A percentile compares a stretch with the other conserved stretches of the same genome.
These are phyloP conservation scores for Saccharum officinarum DNA, from an alignment of 176 grass and related monocot genomes.

Conservation along the genomic window DNA sequence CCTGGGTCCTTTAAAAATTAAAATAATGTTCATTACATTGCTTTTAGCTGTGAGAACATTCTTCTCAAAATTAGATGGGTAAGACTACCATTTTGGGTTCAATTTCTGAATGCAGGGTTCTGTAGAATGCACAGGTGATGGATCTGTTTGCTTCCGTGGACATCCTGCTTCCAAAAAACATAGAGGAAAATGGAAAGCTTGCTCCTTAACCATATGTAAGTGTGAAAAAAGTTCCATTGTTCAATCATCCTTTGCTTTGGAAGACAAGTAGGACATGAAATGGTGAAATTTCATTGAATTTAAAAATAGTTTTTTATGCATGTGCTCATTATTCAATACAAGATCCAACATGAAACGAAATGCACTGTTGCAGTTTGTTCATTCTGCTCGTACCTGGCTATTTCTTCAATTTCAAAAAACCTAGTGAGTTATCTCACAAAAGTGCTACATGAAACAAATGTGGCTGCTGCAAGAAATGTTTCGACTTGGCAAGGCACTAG, in stretches of 20 bases:
- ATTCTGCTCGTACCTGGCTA: conserved; percentile 55
- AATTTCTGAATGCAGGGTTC: conserved; percentile 30
- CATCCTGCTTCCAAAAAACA: conserved; percentile 43
- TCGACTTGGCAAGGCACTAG: conserved; percentile 52
- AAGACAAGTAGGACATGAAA: conserved; percentile 15
- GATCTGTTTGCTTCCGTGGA: conserved; percentile 53
- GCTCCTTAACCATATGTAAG: conserved; percentile 52
- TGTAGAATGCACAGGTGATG: conserved; percentile 52
- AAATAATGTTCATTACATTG: not conserved
- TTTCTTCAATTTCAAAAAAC: conserved; percentile 56
- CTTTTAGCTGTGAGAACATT: not conserved
- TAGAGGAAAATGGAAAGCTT: conserved; percentile 65
- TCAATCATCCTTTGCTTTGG: not conserved
- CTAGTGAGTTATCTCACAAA: conserved; percentile 65
- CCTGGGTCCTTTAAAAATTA: not conserved
- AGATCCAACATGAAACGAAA: conserved; percentile 1
- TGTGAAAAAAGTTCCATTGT: not conserved
- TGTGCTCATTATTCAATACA: conserved; percentile 9
- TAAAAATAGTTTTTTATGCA: not conserved
- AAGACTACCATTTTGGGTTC: not conserved
- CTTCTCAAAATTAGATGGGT: not conserved
- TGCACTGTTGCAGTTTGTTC: conserved; percentile 47
- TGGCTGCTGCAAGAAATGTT: conserved; percentile 55
- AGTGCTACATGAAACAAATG: conserved; percentile 63
- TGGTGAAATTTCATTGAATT: not conserved